Conservation (phyloP, 2,329 filamentous ascomycete genomes). For the Pseudocercospora fuligena region DNA sequence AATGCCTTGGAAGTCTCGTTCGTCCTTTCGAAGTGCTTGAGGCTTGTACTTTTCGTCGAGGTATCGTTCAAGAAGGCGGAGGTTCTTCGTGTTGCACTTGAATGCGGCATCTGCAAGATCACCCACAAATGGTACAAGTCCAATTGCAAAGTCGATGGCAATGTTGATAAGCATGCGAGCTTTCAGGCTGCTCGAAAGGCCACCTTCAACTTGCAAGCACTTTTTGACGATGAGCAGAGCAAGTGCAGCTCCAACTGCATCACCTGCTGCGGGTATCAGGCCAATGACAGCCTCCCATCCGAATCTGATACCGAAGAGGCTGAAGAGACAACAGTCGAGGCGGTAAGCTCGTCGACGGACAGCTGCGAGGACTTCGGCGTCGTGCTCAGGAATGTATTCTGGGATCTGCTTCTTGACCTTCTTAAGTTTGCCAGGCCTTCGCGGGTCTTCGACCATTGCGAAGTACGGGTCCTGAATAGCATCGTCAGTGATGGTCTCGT, state of each 20-base stretch:
- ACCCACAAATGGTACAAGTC: slow-evolving; percentile 76
- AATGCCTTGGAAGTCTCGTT: slow-evolving; percentile 32
- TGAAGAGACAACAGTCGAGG: slow-evolving; percentile 84
- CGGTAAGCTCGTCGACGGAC: slow-evolving; percentile 85
- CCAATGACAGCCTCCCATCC: slow-evolving; percentile 90
- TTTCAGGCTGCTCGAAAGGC: slow-evolving; percentile 66
- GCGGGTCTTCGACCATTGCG: slow-evolving; percentile 76
- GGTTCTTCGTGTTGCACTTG: slow-evolving; percentile 78
- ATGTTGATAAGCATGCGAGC: slow-evolving; percentile 83
- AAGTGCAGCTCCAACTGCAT: slow-evolving; percentile 73
- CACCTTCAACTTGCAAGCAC: slow-evolving; percentile 76
- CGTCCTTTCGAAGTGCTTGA: slow-evolving; percentile 34
- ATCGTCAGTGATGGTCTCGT: slow-evolving; percentile 4
- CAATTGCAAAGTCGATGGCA: slow-evolving; percentile 71
- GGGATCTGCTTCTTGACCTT: slow-evolving; percentile 86
- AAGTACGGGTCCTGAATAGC: slow-evolving; percentile 81
- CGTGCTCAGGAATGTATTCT: slow-evolving; percentile 79
- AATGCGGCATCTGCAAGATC: slow-evolving; percentile 74
- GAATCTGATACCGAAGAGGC: slow-evolving; percentile 78
- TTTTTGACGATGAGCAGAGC: slow-evolving; percentile 75
- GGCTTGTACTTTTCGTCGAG: slow-evolving; percentile 70
- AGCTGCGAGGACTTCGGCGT: slow-evolving; percentile 79
- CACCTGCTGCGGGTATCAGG: slow-evolving; percentile 79
- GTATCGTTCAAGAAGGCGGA: slow-evolving; percentile 69
- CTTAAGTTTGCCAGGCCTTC: slow-evolving; percentile 73